Conservation (phyloP, 768 basidiomycete genomes). For the Rhizopogon salebrosus region DNA sequence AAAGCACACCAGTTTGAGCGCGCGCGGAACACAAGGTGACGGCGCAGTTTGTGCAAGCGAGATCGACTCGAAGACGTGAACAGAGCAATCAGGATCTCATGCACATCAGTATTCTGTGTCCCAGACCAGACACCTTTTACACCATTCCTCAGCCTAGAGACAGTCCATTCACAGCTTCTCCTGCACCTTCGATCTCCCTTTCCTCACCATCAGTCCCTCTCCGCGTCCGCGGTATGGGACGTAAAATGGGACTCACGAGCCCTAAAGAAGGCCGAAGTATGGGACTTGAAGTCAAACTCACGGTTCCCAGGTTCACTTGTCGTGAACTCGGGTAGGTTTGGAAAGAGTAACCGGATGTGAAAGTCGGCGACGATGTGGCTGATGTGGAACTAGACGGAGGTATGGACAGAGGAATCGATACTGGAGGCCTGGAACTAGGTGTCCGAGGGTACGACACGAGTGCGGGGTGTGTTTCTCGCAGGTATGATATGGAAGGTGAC, state of each 20-base stretch:
- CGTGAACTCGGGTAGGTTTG: slow-evolving; percentile 34
- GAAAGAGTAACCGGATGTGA: slow-evolving; percentile 44
- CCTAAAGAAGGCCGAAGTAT: slow-evolving; percentile 67
- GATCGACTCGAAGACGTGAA: background rate
- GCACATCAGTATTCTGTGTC: background rate
- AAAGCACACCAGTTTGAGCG: background rate
- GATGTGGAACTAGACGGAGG: slow-evolving; percentile 57
- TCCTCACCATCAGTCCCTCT: slow-evolving; percentile 54
- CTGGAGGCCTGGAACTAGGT: slow-evolving; percentile 54
- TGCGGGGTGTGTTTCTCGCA: slow-evolving; percentile 55
- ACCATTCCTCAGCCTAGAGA: slow-evolving; percentile 26
- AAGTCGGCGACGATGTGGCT: slow-evolving; percentile 68
- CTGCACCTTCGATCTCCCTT: slow-evolving; percentile 72
- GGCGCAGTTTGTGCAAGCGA: background rate
- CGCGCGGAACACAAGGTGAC: background rate
- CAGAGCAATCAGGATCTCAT: background rate
- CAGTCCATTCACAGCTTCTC: slow-evolving; percentile 68
- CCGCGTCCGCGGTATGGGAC: slow-evolving; percentile 56
- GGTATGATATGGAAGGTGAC: slow-evolving; percentile 68
- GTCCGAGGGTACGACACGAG: slow-evolving; percentile 40
- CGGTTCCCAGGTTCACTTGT: slow-evolving; percentile 34
- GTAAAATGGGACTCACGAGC: slow-evolving; percentile 71
- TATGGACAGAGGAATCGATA: slow-evolving; percentile 61
- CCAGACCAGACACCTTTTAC: background rate
- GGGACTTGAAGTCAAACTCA: slow-evolving; percentile 65